These are phyloP conservation scores for Bjerkandera adusta DNA, from an alignment of 1,284 basidiomycete genomes.

Conservation along the genomic window DNA sequence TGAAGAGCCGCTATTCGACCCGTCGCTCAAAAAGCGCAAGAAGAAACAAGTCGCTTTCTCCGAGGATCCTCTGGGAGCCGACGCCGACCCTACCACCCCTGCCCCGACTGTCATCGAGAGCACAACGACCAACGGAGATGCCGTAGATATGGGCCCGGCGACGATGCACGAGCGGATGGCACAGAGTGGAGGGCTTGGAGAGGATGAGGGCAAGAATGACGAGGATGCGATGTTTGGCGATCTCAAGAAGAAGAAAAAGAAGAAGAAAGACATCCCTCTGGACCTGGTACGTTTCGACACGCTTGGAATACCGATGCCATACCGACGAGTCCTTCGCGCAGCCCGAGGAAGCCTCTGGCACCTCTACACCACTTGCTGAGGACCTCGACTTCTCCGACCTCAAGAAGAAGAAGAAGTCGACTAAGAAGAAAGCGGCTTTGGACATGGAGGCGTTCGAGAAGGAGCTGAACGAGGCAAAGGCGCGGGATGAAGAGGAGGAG, in stretches of 20 bases:
- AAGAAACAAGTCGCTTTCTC: constrained; percentile 84
- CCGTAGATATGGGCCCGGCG: constrained; percentile 69
- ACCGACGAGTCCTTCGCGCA: constrained; percentile 27
- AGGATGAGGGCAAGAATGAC: constrained; percentile 45
- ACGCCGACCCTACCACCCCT: constrained; percentile 77
- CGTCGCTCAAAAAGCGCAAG: constrained; percentile 80
- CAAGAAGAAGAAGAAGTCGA: constrained; percentile 83
- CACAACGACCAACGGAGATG: constrained; percentile 63
- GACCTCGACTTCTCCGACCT: constrained; percentile 83
- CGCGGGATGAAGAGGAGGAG: constrained; percentile 59
- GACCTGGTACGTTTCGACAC: constrained; percentile 62
- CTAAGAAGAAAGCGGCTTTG: constrained; percentile 73
- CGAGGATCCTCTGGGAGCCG: constrained; percentile 79
- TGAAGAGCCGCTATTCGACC: constrained; percentile 80
- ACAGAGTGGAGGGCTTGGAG: constrained; percentile 36
- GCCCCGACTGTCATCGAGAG: constrained; percentile 67
- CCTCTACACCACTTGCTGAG: constrained; percentile 59
- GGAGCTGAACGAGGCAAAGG: constrained; percentile 71
- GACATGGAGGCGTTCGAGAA: constrained; percentile 89
- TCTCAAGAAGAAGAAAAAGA: constrained; percentile 91
- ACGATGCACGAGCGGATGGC: constrained; percentile 77
- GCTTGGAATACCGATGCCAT: not conserved
- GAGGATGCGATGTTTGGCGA: constrained; percentile 85
- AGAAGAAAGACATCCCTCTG: constrained; percentile 86
- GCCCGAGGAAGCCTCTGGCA: constrained; percentile 62